These are phyloP conservation scores for Leishmania tarentolae DNA, from an alignment of 208 protist species.

Conservation along the genomic window DNA sequence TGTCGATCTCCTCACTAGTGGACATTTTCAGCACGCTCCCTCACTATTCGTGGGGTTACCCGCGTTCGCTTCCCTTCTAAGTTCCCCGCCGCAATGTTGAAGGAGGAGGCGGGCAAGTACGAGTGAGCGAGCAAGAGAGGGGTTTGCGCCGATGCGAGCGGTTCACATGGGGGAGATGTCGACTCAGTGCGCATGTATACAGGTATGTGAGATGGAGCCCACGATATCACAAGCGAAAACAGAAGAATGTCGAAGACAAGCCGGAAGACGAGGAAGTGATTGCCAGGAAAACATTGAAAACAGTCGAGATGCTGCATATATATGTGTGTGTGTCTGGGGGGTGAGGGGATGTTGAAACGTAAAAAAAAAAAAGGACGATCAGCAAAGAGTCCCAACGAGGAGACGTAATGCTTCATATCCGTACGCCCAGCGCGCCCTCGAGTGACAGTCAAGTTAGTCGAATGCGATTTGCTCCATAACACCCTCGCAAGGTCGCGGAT, in stretches of 20 bases:
- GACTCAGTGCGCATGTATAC: neutral
- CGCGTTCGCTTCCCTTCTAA: neutral
- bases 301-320: constrained; percentile 1
- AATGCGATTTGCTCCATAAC: neutral
- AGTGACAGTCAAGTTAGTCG: neutral
- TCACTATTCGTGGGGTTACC: neutral
- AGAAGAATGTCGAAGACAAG: neutral
- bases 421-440: neutral
- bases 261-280: neutral
- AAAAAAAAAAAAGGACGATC: neutral
- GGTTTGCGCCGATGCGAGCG: neutral
- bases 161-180: neutral
- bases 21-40: neutral
- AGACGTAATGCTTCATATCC: neutral
- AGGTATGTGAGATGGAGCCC: neutral
- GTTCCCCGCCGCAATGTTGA: neutral
- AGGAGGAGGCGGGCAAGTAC: neutral
- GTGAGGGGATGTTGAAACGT: neutral
- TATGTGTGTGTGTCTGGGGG: no score
- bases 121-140: neutral
- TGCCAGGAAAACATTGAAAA: neutral
- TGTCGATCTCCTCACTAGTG: constrained; percentile 59
- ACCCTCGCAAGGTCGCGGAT: constrained; percentile 9
- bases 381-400: neutral
- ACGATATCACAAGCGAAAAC: neutral